phyloP scores from a whole-genome alignment of 2,329 filamentous ascomycete species.

The Penicillium sp. region DNA sequence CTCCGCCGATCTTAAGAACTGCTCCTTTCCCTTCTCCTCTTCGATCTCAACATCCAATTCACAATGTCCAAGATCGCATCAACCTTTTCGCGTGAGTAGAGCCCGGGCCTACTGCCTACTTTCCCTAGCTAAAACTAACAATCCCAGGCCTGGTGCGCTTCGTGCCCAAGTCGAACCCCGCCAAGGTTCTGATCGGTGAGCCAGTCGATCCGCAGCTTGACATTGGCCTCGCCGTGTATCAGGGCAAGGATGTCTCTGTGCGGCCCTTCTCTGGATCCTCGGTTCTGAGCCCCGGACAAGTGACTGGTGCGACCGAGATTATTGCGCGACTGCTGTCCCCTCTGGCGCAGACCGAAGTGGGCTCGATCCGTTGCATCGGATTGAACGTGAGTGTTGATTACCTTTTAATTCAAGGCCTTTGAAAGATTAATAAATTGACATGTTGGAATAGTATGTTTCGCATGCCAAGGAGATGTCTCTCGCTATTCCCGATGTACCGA shows the following conservation, averaged over 20 bases:
- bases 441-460: conserved; percentile 47
- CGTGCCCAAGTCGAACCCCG: conserved; percentile 55
- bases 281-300: conserved; percentile 58
- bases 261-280: conserved; percentile 63
- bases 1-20: conserved; percentile 19
- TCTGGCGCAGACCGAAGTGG: conserved; percentile 54
- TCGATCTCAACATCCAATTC: neutral
- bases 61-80: conserved; percentile 43
- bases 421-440: neutral
- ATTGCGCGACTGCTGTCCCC: conserved; percentile 56
- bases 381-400: conserved; percentile 52
- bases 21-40: conserved; percentile 1
- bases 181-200: conserved; percentile 60
- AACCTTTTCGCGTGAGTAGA: conserved; percentile 40
- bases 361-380: conserved; percentile 63
- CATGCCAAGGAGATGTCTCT: conserved; percentile 59
- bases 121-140: conserved; percentile 3
- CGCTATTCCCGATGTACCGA: conserved; percentile 58
- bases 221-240: conserved; percentile 61
- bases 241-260: conserved; percentile 61
- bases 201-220: conserved; percentile 59
- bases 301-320: conserved; percentile 48
- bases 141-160: conserved; percentile 64
- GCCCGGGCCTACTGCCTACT: too few species aligned
- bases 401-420: too few species aligned